Percentiles rank a stretch among this genome's conserved stretches.
Conservation (phyloP, 768 basidiomycete species). For the Termitomyces sp. region DNA sequence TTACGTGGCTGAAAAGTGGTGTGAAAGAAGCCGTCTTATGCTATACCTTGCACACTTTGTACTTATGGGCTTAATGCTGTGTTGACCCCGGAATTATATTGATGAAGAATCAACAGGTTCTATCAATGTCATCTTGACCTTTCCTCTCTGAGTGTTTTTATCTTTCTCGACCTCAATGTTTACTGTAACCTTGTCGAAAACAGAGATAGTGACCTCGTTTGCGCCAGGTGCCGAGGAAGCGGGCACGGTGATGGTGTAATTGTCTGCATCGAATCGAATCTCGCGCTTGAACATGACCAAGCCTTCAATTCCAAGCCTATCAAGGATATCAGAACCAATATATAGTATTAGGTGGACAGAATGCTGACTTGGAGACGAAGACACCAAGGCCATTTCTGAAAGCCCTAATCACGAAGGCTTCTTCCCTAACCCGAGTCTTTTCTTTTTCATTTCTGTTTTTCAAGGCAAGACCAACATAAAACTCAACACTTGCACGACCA, state of each 20-base stretch:
- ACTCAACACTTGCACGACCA: constrained; percentile 92
- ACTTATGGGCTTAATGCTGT: too few relatives aligned
- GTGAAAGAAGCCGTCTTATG: too few relatives aligned
- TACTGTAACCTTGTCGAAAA: constrained; percentile 94
- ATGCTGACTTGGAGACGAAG: constrained; percentile 83
- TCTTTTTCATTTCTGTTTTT: constrained; percentile 56
- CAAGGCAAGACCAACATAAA: constrained; percentile 91
- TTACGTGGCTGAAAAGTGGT: too few relatives aligned
- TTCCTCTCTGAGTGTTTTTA: constrained; percentile 85
- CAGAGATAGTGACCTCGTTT: constrained; percentile 59
- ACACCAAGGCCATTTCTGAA: constrained; percentile 97
- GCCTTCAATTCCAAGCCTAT: constrained; percentile 89
- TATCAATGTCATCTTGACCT: constrained; percentile 79
- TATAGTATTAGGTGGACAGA: not conserved
- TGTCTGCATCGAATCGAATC: constrained; percentile 86
- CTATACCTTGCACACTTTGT: too few relatives aligned
- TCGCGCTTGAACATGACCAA: constrained; percentile 91
- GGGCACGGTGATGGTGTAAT: constrained; percentile 78
- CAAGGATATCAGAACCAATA: not conserved
- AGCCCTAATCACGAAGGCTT: constrained; percentile 89
- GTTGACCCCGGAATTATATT: constrained; percentile 23
- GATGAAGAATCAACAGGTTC: constrained; percentile 55
- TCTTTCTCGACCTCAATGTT: constrained; percentile 92
- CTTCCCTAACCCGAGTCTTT: constrained; percentile 54
- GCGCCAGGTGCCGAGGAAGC: constrained; percentile 19